Base-by-base conservation (phyloP, 306 rosid genomes). In the Citrullus mucosospermus region DNA sequence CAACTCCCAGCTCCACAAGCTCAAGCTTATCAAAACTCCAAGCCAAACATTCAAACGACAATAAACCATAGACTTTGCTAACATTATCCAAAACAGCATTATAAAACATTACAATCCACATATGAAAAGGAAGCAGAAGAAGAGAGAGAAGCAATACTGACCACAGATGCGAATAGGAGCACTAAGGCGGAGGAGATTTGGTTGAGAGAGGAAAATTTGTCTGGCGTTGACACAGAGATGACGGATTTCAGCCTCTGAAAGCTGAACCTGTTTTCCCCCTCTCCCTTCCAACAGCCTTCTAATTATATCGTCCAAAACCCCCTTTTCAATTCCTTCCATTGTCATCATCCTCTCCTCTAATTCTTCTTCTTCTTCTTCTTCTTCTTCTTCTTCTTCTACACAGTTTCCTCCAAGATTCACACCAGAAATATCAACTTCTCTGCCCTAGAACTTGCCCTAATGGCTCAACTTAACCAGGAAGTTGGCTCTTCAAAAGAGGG, bases 171-270 rank as follows among this genome's bases (percentile, higher is more conserved):
- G 96, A 57, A 96, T 83, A 3, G 98, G 99, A 22, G 98, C 90
- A 62, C 11, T 85, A 30, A 92, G 83, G 41, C 90, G 83, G 1
- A 96, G 92, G 80, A 96, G 97, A 86, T 78, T 87, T 10, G 99
- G 97, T 68, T 96, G 91, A 58, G 99, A 86, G 75, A 96, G 97
- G 86, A 96, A 93, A 78, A 93, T 89, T 84, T 90, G 98, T 75
- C 94, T 85, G 30, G 99, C 94, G 86, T 91, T 91, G 88, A 96
- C 91, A 84, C 98, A 96, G 63, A 96, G 97, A 81, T 91, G 98
- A 78, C 99, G 98, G 88, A 96, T 91, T 92, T 96, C 99, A 17
- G 89, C 93, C 83, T 96, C 99, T 11, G 93, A 92, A 9, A 96
- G 96, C 88, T 93, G 93, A 3, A 96, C 99, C 83, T 93, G 99